A percentile compares a stretch with the other conserved stretches of the same genome.
Evolutionary conservation across 352 stramenopile species (phyloP).

Genomic region (Globisporangium heterothallicum): DNA sequence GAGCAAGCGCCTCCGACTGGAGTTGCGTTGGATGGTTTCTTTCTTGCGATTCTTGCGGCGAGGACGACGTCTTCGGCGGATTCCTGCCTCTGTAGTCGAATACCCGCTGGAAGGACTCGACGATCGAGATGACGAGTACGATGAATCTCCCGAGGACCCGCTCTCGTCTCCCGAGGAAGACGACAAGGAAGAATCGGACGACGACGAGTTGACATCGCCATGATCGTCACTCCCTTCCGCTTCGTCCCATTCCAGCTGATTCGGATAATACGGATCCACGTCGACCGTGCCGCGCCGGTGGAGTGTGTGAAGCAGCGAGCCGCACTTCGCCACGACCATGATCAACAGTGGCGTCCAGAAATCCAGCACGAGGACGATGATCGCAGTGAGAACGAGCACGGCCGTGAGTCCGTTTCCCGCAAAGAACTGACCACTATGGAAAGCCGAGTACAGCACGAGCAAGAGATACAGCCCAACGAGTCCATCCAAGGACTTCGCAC

Average conservation of each 20-base stretch:
- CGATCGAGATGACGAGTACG: conserved; percentile 7
- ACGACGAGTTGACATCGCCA: conserved; percentile 4
- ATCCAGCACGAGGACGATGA: conserved; percentile 51
- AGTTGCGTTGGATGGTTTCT: conserved; percentile 1
- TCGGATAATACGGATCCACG: conserved; percentile 58
- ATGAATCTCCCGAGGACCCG: conserved; percentile 14
- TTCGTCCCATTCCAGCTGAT: conserved; percentile 68
- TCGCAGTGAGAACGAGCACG: conserved; percentile 35
- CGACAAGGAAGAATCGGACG: conserved; percentile 7
- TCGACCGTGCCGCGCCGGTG: conserved; percentile 49
- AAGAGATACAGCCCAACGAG: conserved; percentile 55
- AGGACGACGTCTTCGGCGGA: conserved; percentile 1
- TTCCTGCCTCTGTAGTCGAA: conserved; percentile 11
- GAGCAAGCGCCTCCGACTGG: conserved; percentile 9
- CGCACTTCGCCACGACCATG: conserved; percentile 59
- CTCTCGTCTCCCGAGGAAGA: conserved; percentile 8
- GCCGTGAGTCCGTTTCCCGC: conserved; percentile 29
- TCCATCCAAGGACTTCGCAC: conserved; percentile 51
- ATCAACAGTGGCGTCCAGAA: conserved; percentile 63
- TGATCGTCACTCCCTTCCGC: conserved; percentile 21
- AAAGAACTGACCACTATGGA: conserved; percentile 56
- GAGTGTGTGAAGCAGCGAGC: conserved; percentile 38
- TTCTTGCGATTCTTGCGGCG: background rate
- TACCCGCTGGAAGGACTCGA: conserved; percentile 10
- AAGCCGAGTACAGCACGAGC: conserved; percentile 62